A percentile compares a stretch with the other conserved stretches of the same genome.
Conservation (phyloP, 202 grass and related monocot genomes). For the Dendrocalamus latiflorus region DNA sequence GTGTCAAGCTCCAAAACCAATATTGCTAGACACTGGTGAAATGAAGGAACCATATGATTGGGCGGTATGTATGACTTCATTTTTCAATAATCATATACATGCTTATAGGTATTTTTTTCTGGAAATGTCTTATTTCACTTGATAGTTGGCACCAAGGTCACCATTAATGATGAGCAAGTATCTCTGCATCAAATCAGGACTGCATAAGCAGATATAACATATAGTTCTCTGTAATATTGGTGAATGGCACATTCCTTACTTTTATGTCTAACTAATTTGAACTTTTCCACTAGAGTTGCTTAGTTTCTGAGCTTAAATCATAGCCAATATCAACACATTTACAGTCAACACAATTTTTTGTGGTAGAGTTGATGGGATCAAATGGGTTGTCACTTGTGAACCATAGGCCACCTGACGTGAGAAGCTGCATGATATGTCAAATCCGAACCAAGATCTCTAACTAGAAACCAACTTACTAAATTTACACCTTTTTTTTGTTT, state of each 20-base stretch:
- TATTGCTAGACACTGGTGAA: constrained; percentile 96
- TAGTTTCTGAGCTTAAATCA: constrained; percentile 16
- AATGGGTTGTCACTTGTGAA: background rate
- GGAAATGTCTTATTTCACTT: background rate
- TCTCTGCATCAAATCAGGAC: background rate
- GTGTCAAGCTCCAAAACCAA: constrained; percentile 94
- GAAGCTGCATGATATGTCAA: background rate
- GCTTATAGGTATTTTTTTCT: background rate
- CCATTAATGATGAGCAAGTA: background rate
- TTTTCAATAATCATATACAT: constrained; percentile 1
- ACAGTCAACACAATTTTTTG: background rate
- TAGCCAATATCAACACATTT: background rate
- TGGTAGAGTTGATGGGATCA: background rate
- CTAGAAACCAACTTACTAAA: constrained; percentile 10
- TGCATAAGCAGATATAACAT: background rate
- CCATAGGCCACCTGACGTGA: background rate
- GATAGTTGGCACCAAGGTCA: background rate
- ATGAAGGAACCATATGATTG: constrained; percentile 89
- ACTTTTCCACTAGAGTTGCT: background rate
- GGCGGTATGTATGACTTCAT: constrained; percentile 70
- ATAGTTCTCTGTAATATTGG: background rate
- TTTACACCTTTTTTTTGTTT: constrained; percentile 5
- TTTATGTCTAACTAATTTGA: background rate
- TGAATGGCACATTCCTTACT: background rate
- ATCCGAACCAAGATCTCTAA: constrained; percentile 4